phyloP scores from a whole-genome alignment of 768 basidiomycete species.

The Russula lepida region DNA sequence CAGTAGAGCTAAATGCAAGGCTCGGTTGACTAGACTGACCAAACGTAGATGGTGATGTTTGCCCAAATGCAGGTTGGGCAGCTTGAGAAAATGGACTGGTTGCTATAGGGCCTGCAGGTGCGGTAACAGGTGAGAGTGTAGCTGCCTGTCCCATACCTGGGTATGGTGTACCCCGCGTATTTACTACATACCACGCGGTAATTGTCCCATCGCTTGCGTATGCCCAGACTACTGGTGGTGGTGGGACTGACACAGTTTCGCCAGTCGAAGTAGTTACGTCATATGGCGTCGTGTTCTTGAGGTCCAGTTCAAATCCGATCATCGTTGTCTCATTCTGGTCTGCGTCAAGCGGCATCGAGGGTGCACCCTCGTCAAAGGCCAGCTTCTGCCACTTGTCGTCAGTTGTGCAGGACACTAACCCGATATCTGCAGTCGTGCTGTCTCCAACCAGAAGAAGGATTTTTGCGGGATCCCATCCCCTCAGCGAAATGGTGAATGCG shows the following conservation, averaged over 20 bases:
- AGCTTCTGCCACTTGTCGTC: slow-evolving; percentile 38
- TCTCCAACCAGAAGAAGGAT: slow-evolving; percentile 41
- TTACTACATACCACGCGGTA: slow-evolving; percentile 62
- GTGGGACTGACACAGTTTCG: slow-evolving; percentile 36
- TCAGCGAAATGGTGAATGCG: slow-evolving; percentile 32
- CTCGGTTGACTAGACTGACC: not conserved
- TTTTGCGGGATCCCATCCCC: slow-evolving; percentile 39
- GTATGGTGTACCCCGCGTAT: slow-evolving; percentile 45
- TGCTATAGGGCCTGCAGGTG: not conserved
- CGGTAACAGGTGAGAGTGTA: slow-evolving; percentile 4
- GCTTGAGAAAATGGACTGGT: slow-evolving; percentile 8
- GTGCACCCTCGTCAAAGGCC: slow-evolving; percentile 42
- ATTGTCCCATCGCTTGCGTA: slow-evolving; percentile 76
- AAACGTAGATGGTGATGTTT: slow-evolving; percentile 23
- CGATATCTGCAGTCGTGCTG: slow-evolving; percentile 43
- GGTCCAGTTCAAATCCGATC: slow-evolving; percentile 54
- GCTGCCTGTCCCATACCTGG: slow-evolving; percentile 37
- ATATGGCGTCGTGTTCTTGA: slow-evolving; percentile 43
- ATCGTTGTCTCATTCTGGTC: slow-evolving; percentile 64
- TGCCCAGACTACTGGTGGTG: slow-evolving; percentile 59
- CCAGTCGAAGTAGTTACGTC: slow-evolving; percentile 34
- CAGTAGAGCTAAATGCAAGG: slow-evolving; percentile 25
- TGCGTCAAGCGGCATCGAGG: slow-evolving; percentile 58
- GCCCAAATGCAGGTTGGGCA: slow-evolving; percentile 21
- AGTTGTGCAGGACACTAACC: slow-evolving; percentile 32